These are phyloP conservation scores for Leucocoprinus birnbaumii DNA, from an alignment of 768 basidiomycete genomes.

Conservation along the genomic window DNA sequence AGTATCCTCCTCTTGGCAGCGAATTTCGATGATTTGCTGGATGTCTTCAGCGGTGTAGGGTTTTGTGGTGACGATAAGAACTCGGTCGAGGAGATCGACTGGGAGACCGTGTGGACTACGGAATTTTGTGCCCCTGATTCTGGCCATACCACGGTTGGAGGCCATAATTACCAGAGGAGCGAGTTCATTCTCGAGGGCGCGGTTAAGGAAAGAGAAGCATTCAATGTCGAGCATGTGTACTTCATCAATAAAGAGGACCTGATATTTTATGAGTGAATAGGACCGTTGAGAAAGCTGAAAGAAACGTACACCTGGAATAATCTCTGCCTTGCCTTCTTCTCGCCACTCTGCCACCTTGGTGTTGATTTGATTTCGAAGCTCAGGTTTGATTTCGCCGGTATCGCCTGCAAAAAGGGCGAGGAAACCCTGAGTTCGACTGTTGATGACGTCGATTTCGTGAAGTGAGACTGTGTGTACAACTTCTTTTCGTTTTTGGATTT, in stretches of 20 bases:
- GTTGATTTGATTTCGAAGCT: slow-evolving; percentile 94
- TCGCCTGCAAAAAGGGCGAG: slow-evolving; percentile 93
- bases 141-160: slow-evolving; percentile 91
- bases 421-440: slow-evolving; percentile 97
- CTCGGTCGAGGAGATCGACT: slow-evolving; percentile 90
- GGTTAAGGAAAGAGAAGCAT: slow-evolving; percentile 97
- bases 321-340: slow-evolving; percentile 97
- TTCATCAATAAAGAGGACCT: slow-evolving; percentile 99
- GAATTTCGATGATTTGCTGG: slow-evolving; percentile 90
- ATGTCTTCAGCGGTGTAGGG: slow-evolving; percentile 84
- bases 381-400: slow-evolving; percentile 98
- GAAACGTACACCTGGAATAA: slow-evolving; percentile 84
- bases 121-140: slow-evolving; percentile 94
- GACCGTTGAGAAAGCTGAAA: background rate
- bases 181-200: slow-evolving; percentile 90
- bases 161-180: slow-evolving; percentile 98
- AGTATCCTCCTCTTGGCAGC: slow-evolving; percentile 95
- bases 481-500: slow-evolving; percentile 96
- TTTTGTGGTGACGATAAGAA: slow-evolving; percentile 92
- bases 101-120: slow-evolving; percentile 94
- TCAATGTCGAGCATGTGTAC: slow-evolving; percentile 99
- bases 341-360: slow-evolving; percentile 96
- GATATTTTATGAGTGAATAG: slow-evolving; percentile 7
- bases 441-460: slow-evolving; percentile 99
- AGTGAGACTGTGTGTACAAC: slow-evolving; percentile 96